Conservation (phyloP, 78 protist genomes). For the Emiliania huxleyi region DNA sequence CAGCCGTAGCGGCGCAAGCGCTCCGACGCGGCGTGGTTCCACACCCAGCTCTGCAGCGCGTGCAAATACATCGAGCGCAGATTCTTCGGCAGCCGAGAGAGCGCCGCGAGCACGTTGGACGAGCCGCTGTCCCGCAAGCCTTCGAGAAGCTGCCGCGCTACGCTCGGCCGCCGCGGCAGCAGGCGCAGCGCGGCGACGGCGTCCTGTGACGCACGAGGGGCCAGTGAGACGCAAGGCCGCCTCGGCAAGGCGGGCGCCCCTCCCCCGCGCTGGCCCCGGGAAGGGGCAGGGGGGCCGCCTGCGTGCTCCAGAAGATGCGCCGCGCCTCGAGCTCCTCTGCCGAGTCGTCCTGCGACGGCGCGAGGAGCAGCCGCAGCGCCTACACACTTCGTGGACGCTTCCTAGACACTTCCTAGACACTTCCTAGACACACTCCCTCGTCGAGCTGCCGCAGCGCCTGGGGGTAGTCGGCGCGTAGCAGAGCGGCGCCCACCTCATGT, state of each 20-base stretch:
- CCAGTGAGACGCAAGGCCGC: no score
- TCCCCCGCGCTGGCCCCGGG: no score
- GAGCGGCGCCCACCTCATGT: constrained; percentile 56
- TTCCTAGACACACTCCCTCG: no score
- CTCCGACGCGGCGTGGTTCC: constrained; percentile 66
- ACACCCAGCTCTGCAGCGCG: constrained; percentile 62
- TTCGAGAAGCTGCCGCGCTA: neutral
- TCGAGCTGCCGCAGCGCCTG: no score
- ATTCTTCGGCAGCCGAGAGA: constrained; percentile 25
- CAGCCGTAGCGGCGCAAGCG: constrained; percentile 58
- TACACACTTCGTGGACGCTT: no score
- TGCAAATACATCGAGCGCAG: constrained; percentile 59
- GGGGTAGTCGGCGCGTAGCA: constrained; percentile 27
- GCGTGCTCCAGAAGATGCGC: neutral
- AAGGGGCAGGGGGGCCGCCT: no score
- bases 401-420: no score
- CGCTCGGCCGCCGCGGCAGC: neutral
- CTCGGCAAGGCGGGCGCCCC: no score
- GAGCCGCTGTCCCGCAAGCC: neutral
- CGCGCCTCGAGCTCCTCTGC: neutral
- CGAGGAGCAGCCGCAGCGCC: constrained; percentile 10
- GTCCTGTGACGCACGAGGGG: no score
- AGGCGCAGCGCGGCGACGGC: neutral
- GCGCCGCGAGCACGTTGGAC: neutral
- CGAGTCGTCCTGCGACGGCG: neutral